A percentile compares a stretch with the other conserved stretches of the same genome.
These are phyloP conservation scores for Globisporangium iwayamae DNA, from an alignment of 352 stramenopile species.

Conservation along the genomic window DNA sequence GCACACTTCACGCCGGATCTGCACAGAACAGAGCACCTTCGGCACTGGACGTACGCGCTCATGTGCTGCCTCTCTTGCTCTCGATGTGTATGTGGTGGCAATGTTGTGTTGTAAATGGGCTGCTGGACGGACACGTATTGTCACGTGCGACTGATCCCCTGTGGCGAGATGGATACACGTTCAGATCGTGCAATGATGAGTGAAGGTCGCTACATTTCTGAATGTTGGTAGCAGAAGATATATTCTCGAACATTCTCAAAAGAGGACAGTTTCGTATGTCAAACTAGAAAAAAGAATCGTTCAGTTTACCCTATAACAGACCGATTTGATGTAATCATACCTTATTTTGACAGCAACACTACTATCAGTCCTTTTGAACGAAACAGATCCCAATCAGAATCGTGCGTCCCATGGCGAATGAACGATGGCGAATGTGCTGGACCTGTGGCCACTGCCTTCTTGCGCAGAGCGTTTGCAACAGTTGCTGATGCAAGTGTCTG, in stretches of 20 bases:
- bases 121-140: background rate
- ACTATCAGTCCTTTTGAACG: too few species aligned
- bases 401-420: background rate
- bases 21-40: too few species aligned
- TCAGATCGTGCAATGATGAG: background rate
- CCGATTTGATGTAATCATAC: background rate
- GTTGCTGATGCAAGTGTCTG: too few species aligned
- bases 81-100: too few species aligned
- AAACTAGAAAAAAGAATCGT: too few species aligned
- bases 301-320: too few species aligned
- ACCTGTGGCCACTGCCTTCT: background rate
- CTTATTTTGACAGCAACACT: background rate
- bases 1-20: too few species aligned
- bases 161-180: conserved; percentile 6
- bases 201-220: background rate
- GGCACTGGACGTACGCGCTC: too few species aligned
- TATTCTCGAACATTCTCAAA: background rate
- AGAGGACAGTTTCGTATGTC: background rate
- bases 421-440: background rate
- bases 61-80: too few species aligned
- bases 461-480: background rate
- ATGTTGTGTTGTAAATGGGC: background rate
- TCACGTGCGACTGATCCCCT: background rate
- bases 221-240: conserved; percentile 6
- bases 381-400: background rate